Evolutionary conservation across 2,329 filamentous ascomycete genomes (phyloP).

Genomic region (Fusarium sp.): DNA sequence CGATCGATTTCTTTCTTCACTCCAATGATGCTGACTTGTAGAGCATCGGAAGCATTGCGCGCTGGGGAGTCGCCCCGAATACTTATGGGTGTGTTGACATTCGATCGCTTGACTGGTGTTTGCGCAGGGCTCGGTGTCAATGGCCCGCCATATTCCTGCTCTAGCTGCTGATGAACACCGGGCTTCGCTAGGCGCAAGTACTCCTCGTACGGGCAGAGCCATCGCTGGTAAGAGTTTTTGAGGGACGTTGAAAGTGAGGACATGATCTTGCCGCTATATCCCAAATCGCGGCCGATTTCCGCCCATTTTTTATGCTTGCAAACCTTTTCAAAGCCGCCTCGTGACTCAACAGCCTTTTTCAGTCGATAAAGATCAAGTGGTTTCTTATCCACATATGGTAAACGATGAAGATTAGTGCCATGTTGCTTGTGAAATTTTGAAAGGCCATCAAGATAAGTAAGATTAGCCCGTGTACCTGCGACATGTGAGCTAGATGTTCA

Average conservation of each 20-base stretch:
- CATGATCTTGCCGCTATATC: constrained; percentile 99
- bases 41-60: constrained; percentile 67
- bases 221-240: constrained; percentile 98
- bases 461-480: constrained; percentile 90
- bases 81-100: constrained; percentile 71
- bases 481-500: constrained; percentile 54
- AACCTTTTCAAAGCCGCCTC: constrained; percentile 95
- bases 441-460: constrained; percentile 95
- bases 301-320: constrained; percentile 99
- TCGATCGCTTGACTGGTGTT: constrained; percentile 79
- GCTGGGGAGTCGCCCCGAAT: constrained; percentile 78
- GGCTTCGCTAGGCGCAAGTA: constrained; percentile 93
- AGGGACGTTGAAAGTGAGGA: constrained; percentile 96
- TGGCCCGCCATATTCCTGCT: constrained; percentile 92
- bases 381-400: constrained; percentile 97
- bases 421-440: constrained; percentile 98
- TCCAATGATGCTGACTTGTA: constrained; percentile 65
- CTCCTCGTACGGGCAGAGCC: constrained; percentile 97
- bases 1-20: constrained; percentile 63
- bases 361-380: constrained; percentile 95
- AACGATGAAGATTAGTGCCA: constrained; percentile 91
- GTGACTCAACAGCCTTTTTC: constrained; percentile 95
- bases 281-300: constrained; percentile 95
- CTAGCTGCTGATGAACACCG: constrained; percentile 95
- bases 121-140: constrained; percentile 81